Conservation (phyloP, 306 rosid species). For the Casuarina cunninghamiana region DNA sequence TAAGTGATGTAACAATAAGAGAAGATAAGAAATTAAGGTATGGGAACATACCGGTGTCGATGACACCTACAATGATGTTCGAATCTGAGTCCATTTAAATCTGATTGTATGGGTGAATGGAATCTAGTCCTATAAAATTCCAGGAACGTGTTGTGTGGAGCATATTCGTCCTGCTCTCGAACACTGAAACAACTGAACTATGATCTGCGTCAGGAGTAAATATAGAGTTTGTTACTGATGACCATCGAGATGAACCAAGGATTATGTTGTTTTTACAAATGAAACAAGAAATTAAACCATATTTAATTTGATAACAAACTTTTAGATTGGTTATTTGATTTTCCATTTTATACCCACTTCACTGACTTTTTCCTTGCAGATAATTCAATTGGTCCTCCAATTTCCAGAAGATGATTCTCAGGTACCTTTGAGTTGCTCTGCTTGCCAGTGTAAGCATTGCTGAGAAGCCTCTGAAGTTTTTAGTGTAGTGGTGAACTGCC, state of each 20-base stretch:
- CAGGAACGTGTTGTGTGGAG: conserved; percentile 70
- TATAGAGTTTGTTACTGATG: background rate
- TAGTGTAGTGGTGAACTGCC: conserved; percentile 59
- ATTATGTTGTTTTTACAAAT: too few relatives aligned
- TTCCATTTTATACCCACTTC: background rate
- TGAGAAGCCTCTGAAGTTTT: conserved; percentile 72
- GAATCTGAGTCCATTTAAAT: conserved; percentile 34
- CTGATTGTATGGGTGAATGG: conserved; percentile 27
- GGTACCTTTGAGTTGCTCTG: conserved; percentile 52
- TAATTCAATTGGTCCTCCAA: background rate
- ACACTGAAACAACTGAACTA: conserved; percentile 50
- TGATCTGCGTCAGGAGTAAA: conserved; percentile 41
- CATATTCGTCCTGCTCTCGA: conserved; percentile 61
- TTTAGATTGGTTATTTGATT: background rate
- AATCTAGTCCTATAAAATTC: conserved; percentile 59
- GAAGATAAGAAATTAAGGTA: background rate
- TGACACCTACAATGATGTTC: conserved; percentile 60
- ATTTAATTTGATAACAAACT: too few relatives aligned
- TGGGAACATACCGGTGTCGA: conserved; percentile 59
- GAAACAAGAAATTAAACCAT: too few relatives aligned
- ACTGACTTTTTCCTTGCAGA: too few relatives aligned
- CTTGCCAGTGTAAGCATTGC: conserved; percentile 65
- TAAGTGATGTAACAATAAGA: conserved; percentile 1
- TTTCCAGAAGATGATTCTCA: background rate
- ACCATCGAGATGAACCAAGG: background rate